Conservation (phyloP, 768 basidiomycete genomes). For the Agrocybe pediades region DNA sequence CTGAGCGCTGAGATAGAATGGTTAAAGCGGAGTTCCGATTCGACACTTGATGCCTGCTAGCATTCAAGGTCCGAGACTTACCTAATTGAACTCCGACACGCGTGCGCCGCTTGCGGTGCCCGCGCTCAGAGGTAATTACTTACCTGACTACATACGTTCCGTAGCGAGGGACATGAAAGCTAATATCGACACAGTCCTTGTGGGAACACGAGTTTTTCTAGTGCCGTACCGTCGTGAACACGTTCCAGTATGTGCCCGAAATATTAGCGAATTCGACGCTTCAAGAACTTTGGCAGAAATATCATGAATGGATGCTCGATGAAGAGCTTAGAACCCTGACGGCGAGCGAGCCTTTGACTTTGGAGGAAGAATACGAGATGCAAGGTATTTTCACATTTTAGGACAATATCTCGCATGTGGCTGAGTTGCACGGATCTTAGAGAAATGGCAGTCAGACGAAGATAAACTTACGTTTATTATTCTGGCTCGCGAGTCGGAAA, state of each 20-base stretch:
- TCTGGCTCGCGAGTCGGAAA: constrained; percentile 46
- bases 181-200: constrained; percentile 66
- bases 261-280: background rate
- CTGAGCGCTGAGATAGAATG: too few species aligned
- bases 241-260: constrained; percentile 39
- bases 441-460: constrained; percentile 82
- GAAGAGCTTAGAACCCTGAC: constrained; percentile 73
- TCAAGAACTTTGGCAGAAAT: constrained; percentile 49
- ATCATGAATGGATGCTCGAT: constrained; percentile 88
- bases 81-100: too few species aligned
- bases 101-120: too few species aligned
- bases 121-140: too few species aligned
- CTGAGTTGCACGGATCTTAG: constrained; percentile 35
- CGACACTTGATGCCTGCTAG: too few species aligned
- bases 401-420: background rate
- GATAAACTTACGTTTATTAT: constrained; percentile 95
- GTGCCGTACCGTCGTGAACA: constrained; percentile 76
- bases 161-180: constrained; percentile 50
- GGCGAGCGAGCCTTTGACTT: constrained; percentile 79
- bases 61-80: too few species aligned
- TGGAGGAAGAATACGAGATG: constrained; percentile 88
- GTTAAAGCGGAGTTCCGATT: too few species aligned
- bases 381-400: constrained; percentile 53
- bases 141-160: background rate
- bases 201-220: constrained; percentile 69